phyloP scores from a whole-genome alignment of 768 basidiomycete species.

The Phylloporus sp. region DNA sequence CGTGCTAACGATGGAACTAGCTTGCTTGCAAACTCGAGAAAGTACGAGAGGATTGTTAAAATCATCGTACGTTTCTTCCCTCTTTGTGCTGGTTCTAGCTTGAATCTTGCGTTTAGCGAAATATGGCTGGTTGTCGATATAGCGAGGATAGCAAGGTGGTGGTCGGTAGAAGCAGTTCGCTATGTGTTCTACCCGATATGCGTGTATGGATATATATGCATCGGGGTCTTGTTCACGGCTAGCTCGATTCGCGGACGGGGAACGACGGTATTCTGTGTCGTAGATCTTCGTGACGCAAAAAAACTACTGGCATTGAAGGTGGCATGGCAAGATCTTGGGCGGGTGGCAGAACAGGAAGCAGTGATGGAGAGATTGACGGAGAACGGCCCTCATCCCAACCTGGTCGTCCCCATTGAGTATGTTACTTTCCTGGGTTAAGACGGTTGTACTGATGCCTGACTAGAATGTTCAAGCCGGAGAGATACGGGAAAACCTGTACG shows the following conservation, averaged over 20 bases:
- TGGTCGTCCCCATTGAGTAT: not conserved
- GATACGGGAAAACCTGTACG: not conserved
- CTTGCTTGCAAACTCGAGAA: not conserved
- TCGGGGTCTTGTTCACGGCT: not conserved
- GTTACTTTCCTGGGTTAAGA: not conserved
- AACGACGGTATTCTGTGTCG: not conserved
- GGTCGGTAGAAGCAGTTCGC: not conserved
- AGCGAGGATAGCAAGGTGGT: too few relatives aligned
- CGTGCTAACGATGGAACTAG: not conserved
- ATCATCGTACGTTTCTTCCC: not conserved
- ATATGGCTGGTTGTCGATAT: too few relatives aligned
- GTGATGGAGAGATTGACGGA: not conserved
- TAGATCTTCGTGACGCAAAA: not conserved
- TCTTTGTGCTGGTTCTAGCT: not conserved
- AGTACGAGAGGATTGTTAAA: not conserved
- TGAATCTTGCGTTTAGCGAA: not conserved
- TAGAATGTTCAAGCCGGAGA: not conserved
- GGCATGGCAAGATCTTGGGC: not conserved
- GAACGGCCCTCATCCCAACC: not conserved
- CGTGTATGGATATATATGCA: not conserved
- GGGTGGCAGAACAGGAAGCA: not conserved
- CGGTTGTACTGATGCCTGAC: not conserved
- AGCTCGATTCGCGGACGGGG: not conserved
- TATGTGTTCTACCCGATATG: not conserved
- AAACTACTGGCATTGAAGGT: not conserved